Percentiles rank a stretch among this genome's conserved stretches.
Conservation (phyloP, 768 basidiomycete genomes). For the Tricholoma saponaceum region DNA sequence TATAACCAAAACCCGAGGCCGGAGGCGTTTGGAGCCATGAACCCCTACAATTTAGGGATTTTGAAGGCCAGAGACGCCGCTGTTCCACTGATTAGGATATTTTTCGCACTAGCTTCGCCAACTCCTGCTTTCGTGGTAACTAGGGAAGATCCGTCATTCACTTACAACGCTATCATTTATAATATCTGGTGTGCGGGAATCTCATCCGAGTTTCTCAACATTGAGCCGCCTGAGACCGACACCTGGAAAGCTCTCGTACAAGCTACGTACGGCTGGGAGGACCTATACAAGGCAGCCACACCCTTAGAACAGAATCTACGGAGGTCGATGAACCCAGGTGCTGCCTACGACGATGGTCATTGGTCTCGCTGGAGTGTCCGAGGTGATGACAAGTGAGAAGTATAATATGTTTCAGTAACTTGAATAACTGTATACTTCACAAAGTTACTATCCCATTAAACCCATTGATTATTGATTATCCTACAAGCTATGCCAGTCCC, state of each 20-base stretch:
- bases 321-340: background rate
- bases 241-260: background rate
- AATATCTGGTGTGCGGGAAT: background rate
- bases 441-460: too few species aligned
- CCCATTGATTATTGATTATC: too few species aligned
- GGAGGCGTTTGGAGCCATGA: background rate
- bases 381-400: too few species aligned
- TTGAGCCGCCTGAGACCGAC: background rate
- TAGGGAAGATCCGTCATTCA: background rate
- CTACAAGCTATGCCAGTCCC: too few species aligned
- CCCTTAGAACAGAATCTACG: background rate
- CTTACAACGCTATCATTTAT: background rate
- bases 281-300: background rate
- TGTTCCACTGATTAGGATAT: conserved; percentile 17
- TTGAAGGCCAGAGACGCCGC: conserved; percentile 1
- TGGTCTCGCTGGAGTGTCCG: background rate
- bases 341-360: background rate
- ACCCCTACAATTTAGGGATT: background rate
- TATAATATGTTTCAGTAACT: too few species aligned
- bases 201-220: background rate
- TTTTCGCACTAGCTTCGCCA: conserved; percentile 19
- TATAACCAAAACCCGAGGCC: background rate
- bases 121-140: background rate
- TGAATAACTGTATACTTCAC: too few species aligned
- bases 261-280: background rate